Evolutionary conservation across 73 alveolate genomes (phyloP).

Genomic region (Paramecium bursaria): DNA sequence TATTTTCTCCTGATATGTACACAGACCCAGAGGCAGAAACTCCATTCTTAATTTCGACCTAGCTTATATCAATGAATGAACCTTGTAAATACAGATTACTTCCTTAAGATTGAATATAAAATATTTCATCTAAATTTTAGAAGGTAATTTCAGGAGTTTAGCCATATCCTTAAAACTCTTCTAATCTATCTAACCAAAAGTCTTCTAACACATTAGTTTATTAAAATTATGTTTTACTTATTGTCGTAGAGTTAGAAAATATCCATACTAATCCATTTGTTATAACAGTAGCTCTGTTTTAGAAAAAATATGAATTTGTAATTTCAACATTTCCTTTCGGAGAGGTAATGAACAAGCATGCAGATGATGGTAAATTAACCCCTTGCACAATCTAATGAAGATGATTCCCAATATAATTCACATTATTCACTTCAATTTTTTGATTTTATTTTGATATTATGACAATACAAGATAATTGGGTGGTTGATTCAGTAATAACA

Average conservation of each 20-base stretch:
- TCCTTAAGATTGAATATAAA: background rate
- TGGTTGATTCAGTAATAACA: background rate
- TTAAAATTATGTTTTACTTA: background rate
- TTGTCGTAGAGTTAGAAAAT: background rate
- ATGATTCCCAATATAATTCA: no score
- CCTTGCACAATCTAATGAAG: no score
- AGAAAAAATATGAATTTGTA: background rate
- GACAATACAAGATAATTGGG: background rate
- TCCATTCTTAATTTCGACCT: background rate
- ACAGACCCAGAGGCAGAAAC: conserved; percentile 16
- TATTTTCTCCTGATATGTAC: background rate
- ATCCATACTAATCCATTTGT: background rate
- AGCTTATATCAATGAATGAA: background rate
- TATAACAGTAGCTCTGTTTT: conserved; percentile 12
- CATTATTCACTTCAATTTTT: no score
- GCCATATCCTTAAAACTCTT: background rate
- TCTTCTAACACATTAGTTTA: conserved; percentile 18
- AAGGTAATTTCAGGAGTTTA: background rate
- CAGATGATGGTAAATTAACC: conserved; percentile 51
- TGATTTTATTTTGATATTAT: background rate
- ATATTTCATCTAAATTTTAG: no score
- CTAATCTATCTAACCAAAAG: conserved; percentile 44
- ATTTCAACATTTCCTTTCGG: background rate
- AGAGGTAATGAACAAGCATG: background rate
- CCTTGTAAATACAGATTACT: background rate